phyloP scores from a whole-genome alignment of 352 stramenopile species.

The Phytopythium kandeliae region DNA sequence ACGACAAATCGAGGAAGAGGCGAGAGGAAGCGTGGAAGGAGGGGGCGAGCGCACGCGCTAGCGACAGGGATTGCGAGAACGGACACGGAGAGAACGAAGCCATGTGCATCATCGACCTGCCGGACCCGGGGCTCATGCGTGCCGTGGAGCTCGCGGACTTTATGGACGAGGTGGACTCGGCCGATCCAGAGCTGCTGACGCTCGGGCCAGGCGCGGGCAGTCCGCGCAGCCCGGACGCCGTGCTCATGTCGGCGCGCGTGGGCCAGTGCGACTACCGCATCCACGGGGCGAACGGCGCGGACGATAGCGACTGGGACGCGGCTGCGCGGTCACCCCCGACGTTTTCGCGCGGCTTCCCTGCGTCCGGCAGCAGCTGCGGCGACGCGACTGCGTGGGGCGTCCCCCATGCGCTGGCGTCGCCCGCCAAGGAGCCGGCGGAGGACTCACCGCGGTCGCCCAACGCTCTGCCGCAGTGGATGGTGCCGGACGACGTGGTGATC shows the following conservation, averaged over 20 bases:
- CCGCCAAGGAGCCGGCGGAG: neutral
- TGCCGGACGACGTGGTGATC: conserved; percentile 6
- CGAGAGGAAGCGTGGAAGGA: too few relatives aligned
- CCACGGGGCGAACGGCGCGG: neutral
- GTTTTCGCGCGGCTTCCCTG: conserved; percentile 13
- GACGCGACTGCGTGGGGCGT: neutral
- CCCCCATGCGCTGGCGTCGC: neutral
- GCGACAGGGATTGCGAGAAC: too few relatives aligned
- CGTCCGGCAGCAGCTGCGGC: conserved; percentile 2
- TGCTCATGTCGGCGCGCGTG: conserved; percentile 22
- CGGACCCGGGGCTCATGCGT: conserved; percentile 1
- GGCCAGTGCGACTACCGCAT: conserved; percentile 14
- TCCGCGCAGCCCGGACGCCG: conserved; percentile 17
- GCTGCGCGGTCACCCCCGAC: conserved; percentile 1
- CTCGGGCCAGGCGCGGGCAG: conserved; percentile 1
- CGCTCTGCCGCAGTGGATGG: conserved; percentile 2
- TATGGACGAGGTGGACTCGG: conserved; percentile 7
- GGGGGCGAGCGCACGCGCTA: too few relatives aligned
- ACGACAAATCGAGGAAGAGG: too few relatives aligned
- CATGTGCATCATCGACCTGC: conserved; percentile 5
- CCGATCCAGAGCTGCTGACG: conserved; percentile 7
- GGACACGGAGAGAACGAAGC: neutral
- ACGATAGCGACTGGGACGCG: neutral
- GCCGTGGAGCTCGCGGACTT: conserved; percentile 6
- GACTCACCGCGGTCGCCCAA: neutral